Conservation (phyloP, 23 red algal species). For the Cyanidiococcus yangmingshanensis region DNA sequence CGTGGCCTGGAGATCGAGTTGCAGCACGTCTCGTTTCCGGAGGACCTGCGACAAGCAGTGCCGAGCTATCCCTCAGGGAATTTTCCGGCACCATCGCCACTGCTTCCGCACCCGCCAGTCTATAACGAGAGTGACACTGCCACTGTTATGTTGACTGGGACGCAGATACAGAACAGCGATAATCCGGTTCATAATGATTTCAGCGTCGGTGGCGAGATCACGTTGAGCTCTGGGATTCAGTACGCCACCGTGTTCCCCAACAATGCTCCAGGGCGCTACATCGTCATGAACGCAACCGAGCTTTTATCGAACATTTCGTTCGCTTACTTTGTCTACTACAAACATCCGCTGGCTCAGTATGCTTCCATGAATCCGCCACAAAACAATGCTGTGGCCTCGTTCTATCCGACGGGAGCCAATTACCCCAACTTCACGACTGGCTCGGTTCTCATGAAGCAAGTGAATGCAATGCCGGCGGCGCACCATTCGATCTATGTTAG, state of each 20-base stretch:
- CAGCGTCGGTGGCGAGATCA: conserved; percentile 8
- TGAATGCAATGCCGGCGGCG: neutral
- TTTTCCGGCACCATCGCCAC: conserved; percentile 12
- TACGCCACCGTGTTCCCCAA: conserved; percentile 8
- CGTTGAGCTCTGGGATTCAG: conserved; percentile 4
- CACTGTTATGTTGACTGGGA: neutral
- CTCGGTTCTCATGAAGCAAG: neutral
- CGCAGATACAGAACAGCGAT: conserved; percentile 18
- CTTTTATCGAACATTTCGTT: conserved; percentile 8
- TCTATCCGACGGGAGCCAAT: neutral
- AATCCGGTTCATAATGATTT: neutral
- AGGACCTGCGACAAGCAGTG: neutral
- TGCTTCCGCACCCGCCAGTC: conserved; percentile 16
- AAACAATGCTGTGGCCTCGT: neutral
- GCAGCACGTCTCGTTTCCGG: neutral
- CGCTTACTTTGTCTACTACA: conserved; percentile 21
- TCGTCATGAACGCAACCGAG: neutral
- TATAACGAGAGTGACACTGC: conserved; percentile 11
- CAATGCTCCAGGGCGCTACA: neutral
- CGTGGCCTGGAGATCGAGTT: no score
- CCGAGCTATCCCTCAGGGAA: conserved; percentile 7
- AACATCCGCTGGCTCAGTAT: conserved; percentile 6
- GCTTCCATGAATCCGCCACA: neutral
- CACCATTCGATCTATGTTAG: neutral
- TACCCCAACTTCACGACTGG: neutral